Percentiles rank a stretch among this genome's conserved stretches.
phyloP scores from a whole-genome alignment of 495 filamentous ascomycete species.

The Penicillium turbatum region DNA sequence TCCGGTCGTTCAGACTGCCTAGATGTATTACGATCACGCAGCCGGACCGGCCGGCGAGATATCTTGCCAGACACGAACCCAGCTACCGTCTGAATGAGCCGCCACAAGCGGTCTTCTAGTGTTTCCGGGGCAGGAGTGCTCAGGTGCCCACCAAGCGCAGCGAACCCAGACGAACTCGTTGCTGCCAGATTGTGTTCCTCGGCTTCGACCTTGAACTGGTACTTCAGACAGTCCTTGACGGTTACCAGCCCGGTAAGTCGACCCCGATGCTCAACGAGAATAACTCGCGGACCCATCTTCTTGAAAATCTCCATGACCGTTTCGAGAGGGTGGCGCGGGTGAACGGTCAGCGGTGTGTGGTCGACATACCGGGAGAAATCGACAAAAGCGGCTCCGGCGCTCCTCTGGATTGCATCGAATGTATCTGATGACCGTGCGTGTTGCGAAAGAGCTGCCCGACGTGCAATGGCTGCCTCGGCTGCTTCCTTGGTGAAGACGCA shows the following conservation, averaged over 20 bases:
- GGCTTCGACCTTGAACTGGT: slow-evolving; percentile 94
- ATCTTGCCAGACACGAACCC: slow-evolving; percentile 20
- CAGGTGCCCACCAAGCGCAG: slow-evolving; percentile 31
- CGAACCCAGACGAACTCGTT: slow-evolving; percentile 42
- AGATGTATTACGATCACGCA: slow-evolving; percentile 48
- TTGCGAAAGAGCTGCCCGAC: slow-evolving; percentile 30
- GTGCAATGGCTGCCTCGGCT: slow-evolving; percentile 35
- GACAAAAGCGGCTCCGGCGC: slow-evolving; percentile 53
- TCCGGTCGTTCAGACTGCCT: slow-evolving; percentile 34
- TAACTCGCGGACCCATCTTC: slow-evolving; percentile 93
- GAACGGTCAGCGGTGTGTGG: slow-evolving; percentile 83
- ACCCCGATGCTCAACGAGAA: slow-evolving; percentile 88
- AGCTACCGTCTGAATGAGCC: slow-evolving; percentile 51
- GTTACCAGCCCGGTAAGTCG: slow-evolving; percentile 81
- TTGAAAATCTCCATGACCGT: slow-evolving; percentile 99
- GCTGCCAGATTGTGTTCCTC: slow-evolving; percentile 64
- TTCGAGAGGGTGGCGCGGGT: slow-evolving; percentile 87
- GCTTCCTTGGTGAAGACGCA: slow-evolving; percentile 76
- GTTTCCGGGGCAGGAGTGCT: slow-evolving; percentile 24
- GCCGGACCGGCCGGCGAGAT: slow-evolving; percentile 16
- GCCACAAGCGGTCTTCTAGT: slow-evolving; percentile 67
- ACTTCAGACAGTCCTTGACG: slow-evolving; percentile 95
- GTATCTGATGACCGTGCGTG: slow-evolving; percentile 48
- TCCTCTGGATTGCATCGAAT: slow-evolving; percentile 60
- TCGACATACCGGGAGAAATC: slow-evolving; percentile 90